Evolutionary conservation across 805 yeast genomes (phyloP).

Genomic region (Candida manassasensis): DNA sequence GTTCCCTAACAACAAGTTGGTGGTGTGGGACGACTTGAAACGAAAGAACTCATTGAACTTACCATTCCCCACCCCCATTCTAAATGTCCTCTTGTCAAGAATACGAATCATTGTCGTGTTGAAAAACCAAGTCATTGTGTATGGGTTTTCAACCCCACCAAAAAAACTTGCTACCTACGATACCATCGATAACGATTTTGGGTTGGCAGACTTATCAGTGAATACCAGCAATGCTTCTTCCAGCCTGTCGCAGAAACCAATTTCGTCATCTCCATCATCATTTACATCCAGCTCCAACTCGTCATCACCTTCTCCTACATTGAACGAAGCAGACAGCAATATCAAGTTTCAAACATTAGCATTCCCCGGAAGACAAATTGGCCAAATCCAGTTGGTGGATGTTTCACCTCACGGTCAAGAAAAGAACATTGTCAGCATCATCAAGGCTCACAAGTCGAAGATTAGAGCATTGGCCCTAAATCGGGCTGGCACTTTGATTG

Average conservation of each 20-base stretch:
- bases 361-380: slow-evolving; percentile 70
- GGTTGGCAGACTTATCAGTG: slow-evolving; percentile 55
- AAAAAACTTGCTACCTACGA: slow-evolving; percentile 58
- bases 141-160: slow-evolving; percentile 81
- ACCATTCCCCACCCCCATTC: slow-evolving; percentile 72
- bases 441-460: slow-evolving; percentile 71
- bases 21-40: slow-evolving; percentile 90
- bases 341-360: slow-evolving; percentile 52
- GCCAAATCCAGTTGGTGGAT: slow-evolving; percentile 79
- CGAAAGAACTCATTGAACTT: slow-evolving; percentile 65
- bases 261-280: neutral
- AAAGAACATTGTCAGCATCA: slow-evolving; percentile 57
- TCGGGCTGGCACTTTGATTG: slow-evolving; percentile 61
- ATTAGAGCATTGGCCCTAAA: slow-evolving; percentile 62
- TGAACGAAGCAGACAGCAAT: slow-evolving; percentile 5
- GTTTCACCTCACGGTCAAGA: slow-evolving; percentile 63
- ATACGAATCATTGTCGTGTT: slow-evolving; percentile 71
- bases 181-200: slow-evolving; percentile 58
- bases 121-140: slow-evolving; percentile 62
- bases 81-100: slow-evolving; percentile 70
- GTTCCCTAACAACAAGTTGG: slow-evolving; percentile 71
- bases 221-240: slow-evolving; percentile 13
- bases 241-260: slow-evolving; percentile 5
- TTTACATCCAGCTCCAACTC: slow-evolving; percentile 6
- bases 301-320: slow-evolving; percentile 6